Conservation (phyloP, 495 filamentous ascomycete genomes). For the Corynascus novoguineensis region DNA sequence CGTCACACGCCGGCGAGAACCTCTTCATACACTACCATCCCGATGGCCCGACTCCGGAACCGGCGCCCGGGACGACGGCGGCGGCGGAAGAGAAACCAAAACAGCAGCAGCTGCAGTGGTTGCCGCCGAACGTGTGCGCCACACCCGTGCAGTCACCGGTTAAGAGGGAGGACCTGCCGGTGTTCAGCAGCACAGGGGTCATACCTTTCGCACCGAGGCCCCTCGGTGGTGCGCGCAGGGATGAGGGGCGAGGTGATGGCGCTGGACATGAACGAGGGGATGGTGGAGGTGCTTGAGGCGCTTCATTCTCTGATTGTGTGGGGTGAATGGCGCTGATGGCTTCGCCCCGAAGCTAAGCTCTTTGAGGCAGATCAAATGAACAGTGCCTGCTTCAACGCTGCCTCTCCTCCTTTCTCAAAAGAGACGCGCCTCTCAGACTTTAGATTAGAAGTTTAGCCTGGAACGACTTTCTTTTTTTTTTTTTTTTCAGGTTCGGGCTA, state of each 20-base stretch:
- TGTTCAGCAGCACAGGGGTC: constrained; percentile 30
- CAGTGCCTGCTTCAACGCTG: too few relatives aligned
- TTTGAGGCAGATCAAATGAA: too few relatives aligned
- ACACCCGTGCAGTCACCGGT: constrained; percentile 22
- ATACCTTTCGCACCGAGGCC: constrained; percentile 19
- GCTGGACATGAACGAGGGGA: background rate
- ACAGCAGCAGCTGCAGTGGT: constrained; percentile 30
- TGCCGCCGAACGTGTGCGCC: constrained; percentile 30
- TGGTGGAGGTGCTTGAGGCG: background rate
- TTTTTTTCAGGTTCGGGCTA: background rate
- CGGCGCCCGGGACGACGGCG: constrained; percentile 19
- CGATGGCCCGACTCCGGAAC: constrained; percentile 28
- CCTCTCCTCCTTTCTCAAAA: too few relatives aligned
- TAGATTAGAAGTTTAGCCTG: too few relatives aligned
- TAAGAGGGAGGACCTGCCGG: constrained; percentile 26
- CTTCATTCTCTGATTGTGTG: background rate
- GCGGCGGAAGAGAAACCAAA: constrained; percentile 20
- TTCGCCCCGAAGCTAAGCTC: background rate
- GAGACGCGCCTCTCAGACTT: too few relatives aligned
- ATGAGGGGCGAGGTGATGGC: background rate
- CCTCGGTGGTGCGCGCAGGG: background rate
- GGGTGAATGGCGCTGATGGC: background rate
- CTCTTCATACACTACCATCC: constrained; percentile 38
- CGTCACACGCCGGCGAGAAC: constrained; percentile 2
- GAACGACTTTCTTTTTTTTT: background rate